These are phyloP conservation scores for Kodamaea derodonti DNA, from an alignment of 1,139 yeast species.

Conservation along the genomic window DNA sequence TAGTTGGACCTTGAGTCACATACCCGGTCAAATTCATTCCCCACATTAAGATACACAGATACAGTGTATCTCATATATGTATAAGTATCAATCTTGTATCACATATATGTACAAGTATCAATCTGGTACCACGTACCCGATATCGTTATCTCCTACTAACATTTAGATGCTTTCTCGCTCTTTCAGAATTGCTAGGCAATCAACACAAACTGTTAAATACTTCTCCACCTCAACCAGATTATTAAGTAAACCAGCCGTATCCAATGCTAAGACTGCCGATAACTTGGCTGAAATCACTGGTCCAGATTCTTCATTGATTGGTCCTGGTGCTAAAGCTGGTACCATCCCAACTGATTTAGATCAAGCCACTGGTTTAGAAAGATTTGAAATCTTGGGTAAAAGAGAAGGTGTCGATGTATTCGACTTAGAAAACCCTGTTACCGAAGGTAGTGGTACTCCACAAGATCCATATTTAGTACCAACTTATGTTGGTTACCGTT, in stretches of 20 bases:
- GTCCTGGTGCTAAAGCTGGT: constrained; percentile 83
- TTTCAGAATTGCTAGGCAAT: constrained; percentile 36
- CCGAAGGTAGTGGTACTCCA: constrained; percentile 82
- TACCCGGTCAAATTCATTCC: too few species aligned
- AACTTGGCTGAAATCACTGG: constrained; percentile 76
- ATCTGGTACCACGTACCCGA: too few species aligned
- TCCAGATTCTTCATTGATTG: constrained; percentile 69
- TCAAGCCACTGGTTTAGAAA: constrained; percentile 97
- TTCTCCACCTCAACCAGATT: constrained; percentile 37
- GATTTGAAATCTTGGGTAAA: constrained; percentile 92
- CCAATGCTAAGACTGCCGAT: constrained; percentile 53
- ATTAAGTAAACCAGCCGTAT: constrained; percentile 20
- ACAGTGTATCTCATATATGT: too few species aligned
- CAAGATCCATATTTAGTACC: constrained; percentile 84
- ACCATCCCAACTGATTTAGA: constrained; percentile 89
- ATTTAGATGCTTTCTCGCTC: constrained; percentile 38
- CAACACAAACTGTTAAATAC: constrained; percentile 26
- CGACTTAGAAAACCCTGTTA: constrained; percentile 84
- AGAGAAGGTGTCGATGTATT: constrained; percentile 94
- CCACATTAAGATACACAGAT: too few species aligned
- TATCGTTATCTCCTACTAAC: too few species aligned
- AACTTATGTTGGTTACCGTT: constrained; percentile 89
- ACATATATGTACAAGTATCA: too few species aligned
- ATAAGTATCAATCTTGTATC: too few species aligned
- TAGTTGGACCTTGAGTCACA: too few species aligned